phyloP scores from a whole-genome alignment of 768 basidiomycete species.

The Boletellus ananas region DNA sequence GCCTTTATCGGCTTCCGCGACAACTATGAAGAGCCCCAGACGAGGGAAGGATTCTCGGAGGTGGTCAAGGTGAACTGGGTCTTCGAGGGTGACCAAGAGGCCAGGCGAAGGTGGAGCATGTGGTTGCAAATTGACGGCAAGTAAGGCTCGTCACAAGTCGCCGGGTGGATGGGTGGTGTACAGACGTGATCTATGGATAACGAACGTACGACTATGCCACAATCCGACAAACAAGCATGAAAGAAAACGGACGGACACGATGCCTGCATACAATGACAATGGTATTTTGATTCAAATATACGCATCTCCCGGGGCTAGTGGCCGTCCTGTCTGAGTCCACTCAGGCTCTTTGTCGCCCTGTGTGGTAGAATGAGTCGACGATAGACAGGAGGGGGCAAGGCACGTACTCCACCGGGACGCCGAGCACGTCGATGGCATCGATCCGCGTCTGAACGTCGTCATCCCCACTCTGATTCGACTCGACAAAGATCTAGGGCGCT shows the following conservation, averaged over 20 bases:
- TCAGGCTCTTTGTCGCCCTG: constrained; percentile 38
- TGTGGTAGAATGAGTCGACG: constrained; percentile 2
- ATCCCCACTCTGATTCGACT: constrained; percentile 57
- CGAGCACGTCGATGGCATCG: constrained; percentile 63
- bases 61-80: constrained; percentile 76
- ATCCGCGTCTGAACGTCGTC: constrained; percentile 56
- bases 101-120: constrained; percentile 70
- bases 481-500: constrained; percentile 57
- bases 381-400: not conserved
- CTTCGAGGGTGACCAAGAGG: constrained; percentile 73
- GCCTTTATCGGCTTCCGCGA: constrained; percentile 58
- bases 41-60: constrained; percentile 72
- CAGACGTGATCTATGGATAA: constrained; percentile 6
- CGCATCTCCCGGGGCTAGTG: constrained; percentile 1
- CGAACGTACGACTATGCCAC: not conserved
- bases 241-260: too few species aligned
- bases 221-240: too few species aligned
- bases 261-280: too few species aligned
- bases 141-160: constrained; percentile 26
- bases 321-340: constrained; percentile 36
- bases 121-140: constrained; percentile 82
- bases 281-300: too few species aligned
- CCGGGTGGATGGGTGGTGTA: not conserved
- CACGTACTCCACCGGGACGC: constrained; percentile 54
- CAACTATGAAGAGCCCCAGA: constrained; percentile 61